Conservation (phyloP, 352 stramenopile species). For the Elongisporangium prolatum region DNA sequence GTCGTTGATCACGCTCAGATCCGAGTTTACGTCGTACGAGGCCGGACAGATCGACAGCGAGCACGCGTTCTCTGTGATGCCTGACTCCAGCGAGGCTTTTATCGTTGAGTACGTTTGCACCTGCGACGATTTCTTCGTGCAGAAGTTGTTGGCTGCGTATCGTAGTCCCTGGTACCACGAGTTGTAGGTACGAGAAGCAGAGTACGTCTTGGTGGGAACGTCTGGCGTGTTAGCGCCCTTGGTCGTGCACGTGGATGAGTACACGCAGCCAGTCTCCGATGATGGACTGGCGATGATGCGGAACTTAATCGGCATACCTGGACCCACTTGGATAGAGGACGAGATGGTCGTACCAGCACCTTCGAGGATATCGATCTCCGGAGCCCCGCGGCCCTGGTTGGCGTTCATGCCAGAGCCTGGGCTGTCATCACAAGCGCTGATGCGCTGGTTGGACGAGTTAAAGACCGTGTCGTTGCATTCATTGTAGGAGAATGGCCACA, state of each 20-base stretch:
- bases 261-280: conserved; percentile 31
- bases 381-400: conserved; percentile 80
- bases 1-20: conserved; percentile 30
- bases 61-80: conserved; percentile 39
- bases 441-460: conserved; percentile 35
- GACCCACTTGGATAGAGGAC: conserved; percentile 75
- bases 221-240: conserved; percentile 36
- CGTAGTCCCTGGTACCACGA: conserved; percentile 35
- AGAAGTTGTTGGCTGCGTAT: conserved; percentile 31
- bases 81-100: conserved; percentile 21
- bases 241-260: conserved; percentile 31
- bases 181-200: conserved; percentile 12
- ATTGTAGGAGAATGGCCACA: conserved; percentile 94
- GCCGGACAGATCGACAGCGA: conserved; percentile 22
- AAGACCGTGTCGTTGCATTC: conserved; percentile 65
- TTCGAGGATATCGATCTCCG: conserved; percentile 93
- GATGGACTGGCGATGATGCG: conserved; percentile 12
- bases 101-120: conserved; percentile 8
- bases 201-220: conserved; percentile 28
- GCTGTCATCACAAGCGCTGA: conserved; percentile 81
- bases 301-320: conserved; percentile 40
- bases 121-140: conserved; percentile 10
- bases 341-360: conserved; percentile 60
- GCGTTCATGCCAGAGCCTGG: conserved; percentile 88
- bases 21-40: conserved; percentile 35